These are phyloP conservation scores for Peniophora sp. DNA, from an alignment of 1,284 basidiomycete genomes.

Conservation along the genomic window DNA sequence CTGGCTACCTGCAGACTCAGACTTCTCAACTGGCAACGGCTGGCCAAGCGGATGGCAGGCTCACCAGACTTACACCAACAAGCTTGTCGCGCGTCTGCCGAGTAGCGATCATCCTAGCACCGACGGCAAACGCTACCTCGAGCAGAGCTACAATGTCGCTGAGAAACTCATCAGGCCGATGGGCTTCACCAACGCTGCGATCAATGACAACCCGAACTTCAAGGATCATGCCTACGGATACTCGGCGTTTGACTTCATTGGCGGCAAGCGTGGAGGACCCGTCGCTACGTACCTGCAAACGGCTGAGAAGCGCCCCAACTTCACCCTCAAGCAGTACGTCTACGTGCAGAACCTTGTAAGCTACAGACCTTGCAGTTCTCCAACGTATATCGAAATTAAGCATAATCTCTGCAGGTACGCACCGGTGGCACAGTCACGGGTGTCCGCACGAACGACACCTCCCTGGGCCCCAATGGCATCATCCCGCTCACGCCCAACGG, in stretches of 20 bases:
- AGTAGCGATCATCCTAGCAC: conserved; percentile 52
- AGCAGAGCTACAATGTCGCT: conserved; percentile 39
- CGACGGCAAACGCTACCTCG: conserved; percentile 54
- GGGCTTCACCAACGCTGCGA: conserved; percentile 43
- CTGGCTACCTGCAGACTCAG: conserved; percentile 43
- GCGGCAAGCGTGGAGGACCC: conserved; percentile 51
- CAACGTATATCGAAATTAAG: no score
- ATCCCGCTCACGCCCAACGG: conserved; percentile 49
- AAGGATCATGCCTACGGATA: conserved; percentile 60
- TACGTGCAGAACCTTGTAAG: conserved; percentile 46
- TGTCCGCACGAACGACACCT: conserved; percentile 53
- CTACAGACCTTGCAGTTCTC: no score
- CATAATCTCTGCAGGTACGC: no score
- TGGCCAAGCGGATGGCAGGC: conserved; percentile 52
- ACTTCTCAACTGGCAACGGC: conserved; percentile 43
- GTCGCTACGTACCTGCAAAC: conserved; percentile 55
- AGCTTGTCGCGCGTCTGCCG: conserved; percentile 42
- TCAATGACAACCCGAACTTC: conserved; percentile 45
- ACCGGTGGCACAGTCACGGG: conserved; percentile 51
- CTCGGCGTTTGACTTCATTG: conserved; percentile 45
- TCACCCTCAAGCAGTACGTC: conserved; percentile 40
- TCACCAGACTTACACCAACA: conserved; percentile 39
- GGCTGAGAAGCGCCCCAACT: conserved; percentile 44
- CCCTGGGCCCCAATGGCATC: conserved; percentile 44
- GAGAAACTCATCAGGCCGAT: conserved; percentile 34